Percentiles rank a stretch among this genome's conserved stretches.
phyloP scores from a whole-genome alignment of 208 protist species.

The Leishmania braziliensis region DNA sequence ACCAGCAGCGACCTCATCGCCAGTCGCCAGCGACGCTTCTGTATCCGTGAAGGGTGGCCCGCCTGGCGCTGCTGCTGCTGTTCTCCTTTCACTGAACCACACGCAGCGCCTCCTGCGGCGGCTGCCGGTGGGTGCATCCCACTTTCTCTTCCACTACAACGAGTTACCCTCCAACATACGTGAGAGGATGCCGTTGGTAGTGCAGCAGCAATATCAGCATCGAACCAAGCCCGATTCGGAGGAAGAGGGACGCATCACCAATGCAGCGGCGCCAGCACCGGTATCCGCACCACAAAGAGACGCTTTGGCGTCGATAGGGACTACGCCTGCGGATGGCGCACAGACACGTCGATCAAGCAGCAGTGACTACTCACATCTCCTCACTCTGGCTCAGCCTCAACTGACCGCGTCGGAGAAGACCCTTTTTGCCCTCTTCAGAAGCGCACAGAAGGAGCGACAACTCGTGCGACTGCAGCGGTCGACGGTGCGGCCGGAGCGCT shows the following conservation, averaged over 20 bases:
- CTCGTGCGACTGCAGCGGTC: background rate
- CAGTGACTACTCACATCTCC: background rate
- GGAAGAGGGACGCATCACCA: background rate
- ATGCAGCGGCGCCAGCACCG: background rate
- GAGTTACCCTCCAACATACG: slow-evolving; percentile 51
- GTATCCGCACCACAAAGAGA: background rate
- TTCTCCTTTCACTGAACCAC: slow-evolving; percentile 25
- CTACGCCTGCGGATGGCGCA: background rate
- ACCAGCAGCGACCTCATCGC: background rate
- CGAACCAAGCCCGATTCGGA: background rate
- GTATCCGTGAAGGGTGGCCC: background rate
- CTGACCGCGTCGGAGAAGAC: slow-evolving; percentile 9
- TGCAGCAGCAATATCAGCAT: background rate
- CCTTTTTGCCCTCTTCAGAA: slow-evolving; percentile 9
- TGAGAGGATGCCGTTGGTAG: slow-evolving; percentile 12
- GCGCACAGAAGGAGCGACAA: slow-evolving; percentile 16
- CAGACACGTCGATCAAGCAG: background rate
- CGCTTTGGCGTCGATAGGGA: background rate
- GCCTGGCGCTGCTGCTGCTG: background rate
- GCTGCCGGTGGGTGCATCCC: slow-evolving; percentile 34
- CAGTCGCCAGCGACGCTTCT: background rate
- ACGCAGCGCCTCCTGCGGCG: slow-evolving; percentile 51
- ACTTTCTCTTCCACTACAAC: slow-evolving; percentile 39
- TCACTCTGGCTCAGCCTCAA: slow-evolving; percentile 13
- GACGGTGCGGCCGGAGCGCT: background rate